Base-by-base conservation (phyloP, 2,329 filamentous ascomycete species). In the Botryotinia convoluta region DNA sequence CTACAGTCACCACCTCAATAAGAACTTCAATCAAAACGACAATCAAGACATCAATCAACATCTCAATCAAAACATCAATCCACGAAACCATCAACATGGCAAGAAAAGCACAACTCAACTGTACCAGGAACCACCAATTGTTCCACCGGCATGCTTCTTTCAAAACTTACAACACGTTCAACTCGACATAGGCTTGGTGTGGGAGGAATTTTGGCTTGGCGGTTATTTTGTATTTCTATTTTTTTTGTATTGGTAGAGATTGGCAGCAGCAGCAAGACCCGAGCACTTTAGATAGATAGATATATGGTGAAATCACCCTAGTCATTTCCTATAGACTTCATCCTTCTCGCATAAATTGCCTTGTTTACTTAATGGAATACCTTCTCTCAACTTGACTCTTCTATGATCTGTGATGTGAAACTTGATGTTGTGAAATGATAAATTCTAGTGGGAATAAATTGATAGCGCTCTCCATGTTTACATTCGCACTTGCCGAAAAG, bases 211-310 rank as follows among this genome's bases (percentile, higher is more conserved):
- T 32, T 57, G 48, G 48, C 10, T 18, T 18, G 4, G 64, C 10
- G 29, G 12, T 32, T 68, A 42, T 57, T 42, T 68, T 57, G 48
- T 42, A 68, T 32, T 42, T 1, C 9, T 37, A n/a, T 4, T 3
- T 39, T 67, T 67, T 37, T 14, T 42, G 65, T 57, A 68, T 57
- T 32, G 2, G 35, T 57, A 35, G n/a, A 57, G 4, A 57, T 57
- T 57, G n/a, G 48, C 9, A 68, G 65, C 48, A 68, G 65, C 65
- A 68, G 64, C 64, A 68, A 57, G n/a, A 57, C 35, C n/a, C 65
- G 18, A n/a, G 37, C 48, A 57, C 65, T 26, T 29, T 32, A 68
- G 45, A 68, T 42, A 68, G 45, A 67, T 54, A 68, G 48, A 39
- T 16, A 68, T 35, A 57, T 32, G 37, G 16, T 57, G 48, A 42